Conservation (phyloP, 306 rosid genomes). For the Ormosia semicastrata region DNA sequence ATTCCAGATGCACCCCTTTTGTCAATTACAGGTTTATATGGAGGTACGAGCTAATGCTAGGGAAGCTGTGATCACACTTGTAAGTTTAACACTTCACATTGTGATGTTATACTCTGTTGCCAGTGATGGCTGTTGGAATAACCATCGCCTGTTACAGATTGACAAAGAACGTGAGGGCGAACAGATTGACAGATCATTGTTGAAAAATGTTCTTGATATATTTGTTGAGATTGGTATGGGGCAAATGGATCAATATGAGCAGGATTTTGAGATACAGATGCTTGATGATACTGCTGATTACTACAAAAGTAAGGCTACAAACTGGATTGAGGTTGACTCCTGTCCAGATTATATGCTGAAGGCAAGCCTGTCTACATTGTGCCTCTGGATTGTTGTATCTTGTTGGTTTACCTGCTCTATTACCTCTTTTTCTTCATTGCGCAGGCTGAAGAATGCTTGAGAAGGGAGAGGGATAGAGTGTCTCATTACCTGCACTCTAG, state of each 20-base stretch:
- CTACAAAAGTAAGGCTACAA: constrained; percentile 63
- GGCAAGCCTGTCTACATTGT: constrained; percentile 38
- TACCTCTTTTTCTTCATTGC: not conserved
- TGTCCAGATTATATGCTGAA: constrained; percentile 88
- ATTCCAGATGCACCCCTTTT: not conserved
- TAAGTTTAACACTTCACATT: constrained; percentile 30
- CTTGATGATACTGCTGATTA: constrained; percentile 50
- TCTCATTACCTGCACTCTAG: constrained; percentile 40
- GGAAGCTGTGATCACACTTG: constrained; percentile 55
- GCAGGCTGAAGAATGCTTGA: constrained; percentile 56
- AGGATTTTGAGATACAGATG: constrained; percentile 57
- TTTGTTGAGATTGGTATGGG: constrained; percentile 73
- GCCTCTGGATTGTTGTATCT: not conserved
- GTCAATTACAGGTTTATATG: constrained; percentile 45
- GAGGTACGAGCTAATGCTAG: constrained; percentile 49
- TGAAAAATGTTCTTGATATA: constrained; percentile 59
- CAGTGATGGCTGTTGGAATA: not conserved
- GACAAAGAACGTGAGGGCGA: constrained; percentile 74
- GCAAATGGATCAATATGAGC: constrained; percentile 50
- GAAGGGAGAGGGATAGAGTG: constrained; percentile 51
- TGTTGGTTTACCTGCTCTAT: not conserved
- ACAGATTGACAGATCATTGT: constrained; percentile 57
- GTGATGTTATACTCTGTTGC: not conserved
- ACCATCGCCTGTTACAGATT: constrained; percentile 36
- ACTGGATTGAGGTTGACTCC: constrained; percentile 63